These are phyloP conservation scores for Dipodascus albidus DNA, from an alignment of 805 yeast genomes.

Conservation along the genomic window DNA sequence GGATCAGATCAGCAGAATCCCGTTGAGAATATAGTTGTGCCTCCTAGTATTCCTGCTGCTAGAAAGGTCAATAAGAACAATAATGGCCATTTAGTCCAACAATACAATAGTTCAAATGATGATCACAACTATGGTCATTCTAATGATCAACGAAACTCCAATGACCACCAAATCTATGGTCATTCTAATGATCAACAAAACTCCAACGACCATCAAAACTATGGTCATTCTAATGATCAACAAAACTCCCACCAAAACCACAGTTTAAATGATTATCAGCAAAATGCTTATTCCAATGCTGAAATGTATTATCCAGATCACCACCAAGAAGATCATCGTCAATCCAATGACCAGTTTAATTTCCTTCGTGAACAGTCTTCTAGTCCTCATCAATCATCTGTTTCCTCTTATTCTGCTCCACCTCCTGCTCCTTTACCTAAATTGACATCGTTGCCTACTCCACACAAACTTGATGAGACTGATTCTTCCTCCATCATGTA, in stretches of 20 bases:
- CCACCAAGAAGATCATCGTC: constrained; percentile 3
- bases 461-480: constrained; percentile 15
- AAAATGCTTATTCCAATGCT: background rate
- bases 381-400: background rate
- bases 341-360: background rate
- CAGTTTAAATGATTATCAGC: background rate
- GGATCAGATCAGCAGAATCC: background rate
- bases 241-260: background rate
- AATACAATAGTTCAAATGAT: no score
- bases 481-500: constrained; percentile 14
- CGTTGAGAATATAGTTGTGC: no score
- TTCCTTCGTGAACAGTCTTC: background rate
- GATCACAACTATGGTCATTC: no score
- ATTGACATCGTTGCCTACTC: constrained; percentile 15
- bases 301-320: background rate
- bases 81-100: no score
- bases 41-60: background rate
- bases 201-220: background rate
- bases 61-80: no score
- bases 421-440: constrained; percentile 10
- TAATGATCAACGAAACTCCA: no score
- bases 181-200: background rate
- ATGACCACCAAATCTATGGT: background rate
- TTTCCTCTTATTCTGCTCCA: constrained; percentile 5
- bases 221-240: constrained; percentile 1